Percentiles rank a stretch among this genome's conserved stretches.
Conservation (phyloP, 768 basidiomycete species). For the Clathrus columnatus region DNA sequence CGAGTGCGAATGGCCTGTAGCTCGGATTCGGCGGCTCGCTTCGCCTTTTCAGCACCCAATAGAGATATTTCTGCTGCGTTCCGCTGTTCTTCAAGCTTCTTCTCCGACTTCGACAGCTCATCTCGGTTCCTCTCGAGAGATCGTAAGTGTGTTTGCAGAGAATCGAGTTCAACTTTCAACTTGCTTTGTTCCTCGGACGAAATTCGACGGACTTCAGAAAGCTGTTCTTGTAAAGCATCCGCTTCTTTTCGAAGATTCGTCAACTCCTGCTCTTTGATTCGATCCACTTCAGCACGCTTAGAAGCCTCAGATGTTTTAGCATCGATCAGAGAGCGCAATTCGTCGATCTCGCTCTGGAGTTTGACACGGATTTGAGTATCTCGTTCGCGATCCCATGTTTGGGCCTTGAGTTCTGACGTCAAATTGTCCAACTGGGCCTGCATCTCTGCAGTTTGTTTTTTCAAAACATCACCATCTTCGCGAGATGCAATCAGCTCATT, state of each 20-base stretch:
- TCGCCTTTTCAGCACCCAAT: conserved; percentile 58
- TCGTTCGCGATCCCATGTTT: conserved; percentile 47
- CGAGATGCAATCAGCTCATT: conserved; percentile 47
- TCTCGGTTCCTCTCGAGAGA: conserved; percentile 52
- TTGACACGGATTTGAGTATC: conserved; percentile 40
- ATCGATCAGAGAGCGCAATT: conserved; percentile 72
- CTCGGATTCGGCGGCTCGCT: conserved; percentile 62
- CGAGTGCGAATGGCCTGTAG: conserved; percentile 58
- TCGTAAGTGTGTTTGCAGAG: conserved; percentile 47
- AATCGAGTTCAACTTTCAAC: conserved; percentile 69
- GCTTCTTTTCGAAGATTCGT: conserved; percentile 58
- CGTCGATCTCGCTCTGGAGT: conserved; percentile 77
- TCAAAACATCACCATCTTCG: conserved; percentile 42
- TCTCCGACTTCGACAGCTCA: conserved; percentile 57
- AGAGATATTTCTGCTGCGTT: conserved; percentile 40
- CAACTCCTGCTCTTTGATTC: conserved; percentile 82
- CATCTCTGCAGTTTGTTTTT: conserved; percentile 58
- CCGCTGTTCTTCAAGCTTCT: conserved; percentile 40
- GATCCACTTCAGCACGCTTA: conserved; percentile 73
- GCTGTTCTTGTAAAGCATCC: conserved; percentile 51
- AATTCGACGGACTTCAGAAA: conserved; percentile 52
- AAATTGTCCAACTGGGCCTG: conserved; percentile 61
- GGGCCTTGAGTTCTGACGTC: conserved; percentile 50
- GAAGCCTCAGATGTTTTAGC: conserved; percentile 84
- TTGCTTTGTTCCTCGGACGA: conserved; percentile 62